These are phyloP conservation scores for Alternaria burnsii DNA, from an alignment of 2,329 filamentous ascomycete genomes.

Conservation along the genomic window DNA sequence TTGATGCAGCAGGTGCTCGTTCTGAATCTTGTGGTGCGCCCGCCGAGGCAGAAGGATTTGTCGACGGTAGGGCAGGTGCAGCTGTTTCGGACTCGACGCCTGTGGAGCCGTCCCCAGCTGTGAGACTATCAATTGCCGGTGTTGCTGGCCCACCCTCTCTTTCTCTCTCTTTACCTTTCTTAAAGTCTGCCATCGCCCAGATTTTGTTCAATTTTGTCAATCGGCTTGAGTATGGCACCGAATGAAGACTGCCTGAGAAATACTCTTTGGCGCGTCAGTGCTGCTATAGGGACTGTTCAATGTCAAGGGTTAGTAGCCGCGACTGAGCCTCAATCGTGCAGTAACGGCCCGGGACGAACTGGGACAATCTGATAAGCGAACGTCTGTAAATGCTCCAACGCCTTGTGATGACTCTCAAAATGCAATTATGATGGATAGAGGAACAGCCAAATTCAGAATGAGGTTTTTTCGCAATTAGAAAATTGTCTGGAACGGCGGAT, in stretches of 20 bases:
- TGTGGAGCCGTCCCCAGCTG: background rate
- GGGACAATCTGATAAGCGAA: slow-evolving; percentile 10
- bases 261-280: background rate
- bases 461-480: background rate
- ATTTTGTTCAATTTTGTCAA: background rate
- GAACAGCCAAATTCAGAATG: background rate
- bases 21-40: background rate
- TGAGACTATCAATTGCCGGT: background rate
- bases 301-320: slow-evolving; percentile 3
- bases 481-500: background rate
- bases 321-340: slow-evolving; percentile 10
- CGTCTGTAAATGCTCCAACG: background rate
- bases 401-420: background rate
- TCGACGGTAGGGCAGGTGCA: background rate
- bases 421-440: background rate
- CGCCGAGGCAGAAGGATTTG: background rate
- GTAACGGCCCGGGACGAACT: slow-evolving; percentile 8
- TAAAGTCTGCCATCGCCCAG: slow-evolving; percentile 1
- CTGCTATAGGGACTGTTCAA: background rate
- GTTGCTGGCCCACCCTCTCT: background rate
- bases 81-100: background rate
- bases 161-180: slow-evolving; percentile 12
- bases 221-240: no score
- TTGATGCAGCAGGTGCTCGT: background rate
- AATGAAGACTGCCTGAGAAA: background rate